Conservation (phyloP, 106 monocot species). For the Hemerocallis citrina region DNA sequence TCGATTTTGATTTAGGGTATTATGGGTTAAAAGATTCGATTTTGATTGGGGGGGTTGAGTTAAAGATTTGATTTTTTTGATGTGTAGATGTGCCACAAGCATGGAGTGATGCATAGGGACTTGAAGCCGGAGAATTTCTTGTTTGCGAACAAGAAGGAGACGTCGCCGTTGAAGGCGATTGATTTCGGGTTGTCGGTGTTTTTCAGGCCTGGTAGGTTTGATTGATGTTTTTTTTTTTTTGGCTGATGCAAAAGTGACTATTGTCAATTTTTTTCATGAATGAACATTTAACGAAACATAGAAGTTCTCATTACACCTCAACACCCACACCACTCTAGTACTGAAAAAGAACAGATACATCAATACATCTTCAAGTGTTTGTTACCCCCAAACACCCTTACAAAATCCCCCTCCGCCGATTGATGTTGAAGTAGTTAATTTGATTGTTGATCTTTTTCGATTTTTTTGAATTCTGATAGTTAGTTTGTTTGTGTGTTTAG, state of each 20-base stretch:
- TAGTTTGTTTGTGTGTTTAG: conserved; percentile 2
- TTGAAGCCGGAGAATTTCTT: conserved; percentile 63
- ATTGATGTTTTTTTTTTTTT: too few relatives aligned
- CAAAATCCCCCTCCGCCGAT: too few relatives aligned
- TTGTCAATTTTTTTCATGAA: too few relatives aligned
- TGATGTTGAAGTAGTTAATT: neutral
- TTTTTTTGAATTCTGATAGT: neutral
- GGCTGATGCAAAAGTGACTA: too few relatives aligned
- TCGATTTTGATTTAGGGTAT: neutral
- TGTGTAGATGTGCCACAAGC: conserved; percentile 40
- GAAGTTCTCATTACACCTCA: too few relatives aligned
- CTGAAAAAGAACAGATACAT: too few relatives aligned
- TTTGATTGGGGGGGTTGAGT: neutral
- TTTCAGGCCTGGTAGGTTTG: conserved; percentile 46
- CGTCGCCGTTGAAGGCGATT: conserved; percentile 40
- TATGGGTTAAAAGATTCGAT: too few relatives aligned
- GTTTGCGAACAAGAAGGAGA: conserved; percentile 46
- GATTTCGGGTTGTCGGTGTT: conserved; percentile 50
- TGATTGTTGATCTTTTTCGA: neutral
- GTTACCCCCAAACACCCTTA: neutral
- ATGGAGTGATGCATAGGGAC: conserved; percentile 55
- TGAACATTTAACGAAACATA: too few relatives aligned
- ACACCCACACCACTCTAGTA: too few relatives aligned
- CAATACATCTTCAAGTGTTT: too few relatives aligned
- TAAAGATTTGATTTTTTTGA: neutral